phyloP scores from a whole-genome alignment of 1,284 basidiomycete genomes.

The Puccinia novopanici region DNA sequence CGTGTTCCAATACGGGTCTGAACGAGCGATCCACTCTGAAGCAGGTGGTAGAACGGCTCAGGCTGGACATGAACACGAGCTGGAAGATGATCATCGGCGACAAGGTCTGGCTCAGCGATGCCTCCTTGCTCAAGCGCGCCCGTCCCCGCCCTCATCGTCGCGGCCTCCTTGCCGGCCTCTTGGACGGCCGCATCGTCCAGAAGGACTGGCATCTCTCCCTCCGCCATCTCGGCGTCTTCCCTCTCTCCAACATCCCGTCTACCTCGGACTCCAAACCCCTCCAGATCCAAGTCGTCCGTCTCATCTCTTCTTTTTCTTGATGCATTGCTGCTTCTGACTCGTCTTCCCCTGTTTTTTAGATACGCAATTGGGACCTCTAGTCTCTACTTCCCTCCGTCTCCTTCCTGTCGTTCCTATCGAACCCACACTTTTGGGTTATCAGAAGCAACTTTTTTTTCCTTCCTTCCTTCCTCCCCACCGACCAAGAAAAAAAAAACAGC shows the following conservation, averaged over 20 bases:
- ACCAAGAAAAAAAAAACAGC: no score
- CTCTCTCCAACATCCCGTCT: background rate
- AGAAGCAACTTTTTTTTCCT: no score
- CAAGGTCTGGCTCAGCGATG: constrained; percentile 16
- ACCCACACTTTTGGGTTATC: no score
- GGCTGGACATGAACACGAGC: background rate
- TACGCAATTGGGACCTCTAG: constrained; percentile 17
- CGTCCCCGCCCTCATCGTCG: background rate
- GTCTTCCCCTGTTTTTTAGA: background rate
- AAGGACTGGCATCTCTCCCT: background rate
- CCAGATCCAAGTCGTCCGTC: constrained; percentile 13
- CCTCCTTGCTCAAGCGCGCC: background rate
- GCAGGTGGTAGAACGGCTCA: constrained; percentile 13
- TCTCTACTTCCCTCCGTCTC: no score
- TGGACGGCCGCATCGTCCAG: constrained; percentile 5
- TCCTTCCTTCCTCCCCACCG: no score
- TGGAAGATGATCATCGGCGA: constrained; percentile 36
- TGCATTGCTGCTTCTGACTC: background rate
- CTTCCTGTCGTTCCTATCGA: no score
- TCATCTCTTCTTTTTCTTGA: background rate
- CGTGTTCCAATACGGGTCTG: background rate
- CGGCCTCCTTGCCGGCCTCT: background rate
- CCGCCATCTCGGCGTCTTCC: constrained; percentile 9
- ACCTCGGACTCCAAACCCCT: background rate
- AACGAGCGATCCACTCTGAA: constrained; percentile 1